Evolutionary conservation across 306 rosid genomes (phyloP).

Genomic region (Quercus ilex): DNA sequence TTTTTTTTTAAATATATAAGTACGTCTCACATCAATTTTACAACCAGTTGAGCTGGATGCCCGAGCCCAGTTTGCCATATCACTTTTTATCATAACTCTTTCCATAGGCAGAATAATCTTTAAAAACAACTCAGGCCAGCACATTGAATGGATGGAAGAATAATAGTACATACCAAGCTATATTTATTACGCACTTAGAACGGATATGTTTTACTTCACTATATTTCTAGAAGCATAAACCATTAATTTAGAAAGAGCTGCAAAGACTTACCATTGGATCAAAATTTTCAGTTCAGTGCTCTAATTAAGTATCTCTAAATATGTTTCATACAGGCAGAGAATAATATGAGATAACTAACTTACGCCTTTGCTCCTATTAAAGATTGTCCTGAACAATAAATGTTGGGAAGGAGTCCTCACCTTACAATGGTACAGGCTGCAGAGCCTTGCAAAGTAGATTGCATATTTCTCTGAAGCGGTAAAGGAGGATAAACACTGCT

Average conservation of each 20-base stretch:
- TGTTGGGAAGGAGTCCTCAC: background rate
- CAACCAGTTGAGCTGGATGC: background rate
- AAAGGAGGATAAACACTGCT: constrained; percentile 7
- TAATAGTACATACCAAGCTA: background rate
- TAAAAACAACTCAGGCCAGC: background rate
- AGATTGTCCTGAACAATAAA: background rate
- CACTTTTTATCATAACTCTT: background rate
- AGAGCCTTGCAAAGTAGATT: constrained; percentile 19
- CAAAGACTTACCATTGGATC: background rate
- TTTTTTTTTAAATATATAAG: no score
- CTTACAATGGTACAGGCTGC: background rate
- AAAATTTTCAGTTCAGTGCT: background rate
- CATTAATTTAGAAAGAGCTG: background rate
- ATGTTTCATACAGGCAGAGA: constrained; percentile 1
- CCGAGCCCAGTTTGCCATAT: background rate
- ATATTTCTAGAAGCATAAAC: background rate
- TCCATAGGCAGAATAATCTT: background rate
- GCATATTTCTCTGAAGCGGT: constrained; percentile 6
- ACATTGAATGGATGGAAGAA: background rate
- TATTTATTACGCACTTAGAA: background rate
- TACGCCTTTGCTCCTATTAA: background rate
- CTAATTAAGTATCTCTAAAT: background rate
- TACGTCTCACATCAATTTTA: background rate
- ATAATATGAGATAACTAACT: background rate
- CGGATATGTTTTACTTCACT: background rate